Evolutionary conservation across 192 early-diverging fungal species (phyloP).

Genomic region (Linnemannia schmuckeri): DNA sequence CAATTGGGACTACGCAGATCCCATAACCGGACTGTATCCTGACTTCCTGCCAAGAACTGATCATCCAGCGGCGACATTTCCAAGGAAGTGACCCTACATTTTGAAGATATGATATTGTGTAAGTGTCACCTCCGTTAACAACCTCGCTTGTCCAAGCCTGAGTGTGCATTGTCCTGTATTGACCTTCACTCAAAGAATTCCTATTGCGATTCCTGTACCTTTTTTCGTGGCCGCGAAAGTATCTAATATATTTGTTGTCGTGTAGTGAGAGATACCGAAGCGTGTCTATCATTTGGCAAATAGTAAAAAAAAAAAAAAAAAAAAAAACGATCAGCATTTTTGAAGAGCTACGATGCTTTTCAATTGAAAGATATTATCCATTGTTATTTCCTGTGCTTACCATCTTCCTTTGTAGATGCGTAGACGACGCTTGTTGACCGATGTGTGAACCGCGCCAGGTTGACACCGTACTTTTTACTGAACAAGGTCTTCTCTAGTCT

Average conservation of each 20-base stretch:
- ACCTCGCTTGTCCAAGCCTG: no score
- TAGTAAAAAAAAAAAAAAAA: background rate
- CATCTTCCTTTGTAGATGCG: slow-evolving; percentile 94
- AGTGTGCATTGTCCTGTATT: background rate
- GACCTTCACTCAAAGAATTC: background rate
- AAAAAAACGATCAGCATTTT: background rate
- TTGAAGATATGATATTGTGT: background rate
- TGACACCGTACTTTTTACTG: slow-evolving; percentile 97
- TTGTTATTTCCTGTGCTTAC: slow-evolving; percentile 43
- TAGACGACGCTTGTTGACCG: slow-evolving; percentile 83
- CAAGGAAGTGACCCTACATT: slow-evolving; percentile 76
- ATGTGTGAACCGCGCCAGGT: slow-evolving; percentile 91
- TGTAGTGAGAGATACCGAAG: slow-evolving; percentile 95
- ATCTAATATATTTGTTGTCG: slow-evolving; percentile 94
- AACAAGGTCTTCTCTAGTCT: slow-evolving; percentile 80
- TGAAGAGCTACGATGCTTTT: no score
- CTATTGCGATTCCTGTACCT: slow-evolving; percentile 52
- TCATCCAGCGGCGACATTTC: slow-evolving; percentile 90
- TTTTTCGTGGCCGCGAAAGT: slow-evolving; percentile 89
- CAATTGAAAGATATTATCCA: background rate
- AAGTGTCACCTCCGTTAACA: background rate
- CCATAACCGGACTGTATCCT: slow-evolving; percentile 89
- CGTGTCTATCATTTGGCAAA: slow-evolving; percentile 70
- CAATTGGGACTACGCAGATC: slow-evolving; percentile 76
- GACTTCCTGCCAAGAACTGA: slow-evolving; percentile 84